Conservation (phyloP, 2,329 filamentous ascomycete species). For the Diaporthe vaccinii region DNA sequence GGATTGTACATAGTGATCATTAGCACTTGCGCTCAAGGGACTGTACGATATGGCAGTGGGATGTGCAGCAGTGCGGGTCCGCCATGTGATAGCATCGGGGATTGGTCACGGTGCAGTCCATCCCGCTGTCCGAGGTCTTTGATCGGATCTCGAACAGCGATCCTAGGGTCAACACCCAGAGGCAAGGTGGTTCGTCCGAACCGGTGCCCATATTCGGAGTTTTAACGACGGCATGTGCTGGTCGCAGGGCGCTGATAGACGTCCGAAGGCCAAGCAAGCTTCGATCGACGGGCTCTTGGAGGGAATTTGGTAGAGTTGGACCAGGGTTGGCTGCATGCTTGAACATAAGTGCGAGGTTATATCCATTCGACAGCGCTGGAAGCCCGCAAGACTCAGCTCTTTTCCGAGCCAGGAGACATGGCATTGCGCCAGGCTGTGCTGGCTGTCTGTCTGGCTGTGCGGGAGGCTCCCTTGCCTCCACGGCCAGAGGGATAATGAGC, state of each 20-base stretch:
- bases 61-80: background rate
- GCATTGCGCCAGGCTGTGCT: background rate
- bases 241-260: background rate
- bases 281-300: conserved; percentile 1
- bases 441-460: background rate
- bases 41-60: background rate
- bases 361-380: background rate
- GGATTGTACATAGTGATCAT: conserved; percentile 24
- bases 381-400: conserved; percentile 26
- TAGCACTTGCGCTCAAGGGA: background rate
- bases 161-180: background rate
- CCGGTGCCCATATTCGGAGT: conserved; percentile 11
- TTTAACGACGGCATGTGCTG: conserved; percentile 3
- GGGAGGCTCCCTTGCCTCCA: conserved; percentile 26
- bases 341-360: conserved; percentile 20
- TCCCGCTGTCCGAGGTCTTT: background rate
- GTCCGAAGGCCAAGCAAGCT: background rate
- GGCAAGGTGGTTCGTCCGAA: conserved; percentile 26
- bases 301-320: background rate
- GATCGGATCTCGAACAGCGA: background rate
- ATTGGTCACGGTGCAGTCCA: background rate
- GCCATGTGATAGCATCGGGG: background rate
- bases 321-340: background rate
- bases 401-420: background rate
- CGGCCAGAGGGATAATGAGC: background rate